Evolutionary conservation across 2,329 filamentous ascomycete species (phyloP), one percentile per base, ranked within the genome.

Genomic region (Aspergillus arachidicola): DNA sequence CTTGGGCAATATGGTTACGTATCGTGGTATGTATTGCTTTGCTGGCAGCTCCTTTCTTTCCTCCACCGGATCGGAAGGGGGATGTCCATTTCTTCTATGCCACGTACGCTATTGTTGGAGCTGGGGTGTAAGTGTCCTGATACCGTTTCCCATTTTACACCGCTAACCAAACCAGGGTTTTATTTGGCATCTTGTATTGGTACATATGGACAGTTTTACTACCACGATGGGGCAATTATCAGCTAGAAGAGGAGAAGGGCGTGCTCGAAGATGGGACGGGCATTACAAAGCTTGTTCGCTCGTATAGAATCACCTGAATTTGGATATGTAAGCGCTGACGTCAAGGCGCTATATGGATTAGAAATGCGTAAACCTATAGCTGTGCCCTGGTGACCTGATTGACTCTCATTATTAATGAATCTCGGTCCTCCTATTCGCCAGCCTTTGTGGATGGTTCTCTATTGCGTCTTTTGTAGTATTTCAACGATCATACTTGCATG

Each of bases 101-200:
- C 6, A 83, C 82, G 0, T 86, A 86, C 74, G 83, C 83, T 1
- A 73, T 86, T 48, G 82, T 86, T 16, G 84, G 82, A 0, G 76
- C 82, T 48, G 76, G 70, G 10, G 73, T 82, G 71, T 80, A 75
- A 69, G 81, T 83, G 6, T 21, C 21, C 11, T 1, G 4, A 4
- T 19, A 6, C 57, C 19, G 9, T 36, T 3, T 82, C 6, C 50
- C 7, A 1, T 6, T 9, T 28, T 3, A 21, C 14, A 34, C 21
- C 36, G 61, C 69, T 73, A 67, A 74, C 41, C 6, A 16, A 19
- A 1, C 11, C 61, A 90, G 86, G 60, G 78, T 91, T 38, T 38
- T 83, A 0, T 84, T 87, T 55, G 88, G 85, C 0, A 71, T 89
- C 0, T 1, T 86, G 0, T 92, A 92, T 72, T 93, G 90, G 91